These are phyloP conservation scores for Fusarium burgessii DNA, from an alignment of 2,329 filamentous ascomycete species.

Conservation along the genomic window DNA sequence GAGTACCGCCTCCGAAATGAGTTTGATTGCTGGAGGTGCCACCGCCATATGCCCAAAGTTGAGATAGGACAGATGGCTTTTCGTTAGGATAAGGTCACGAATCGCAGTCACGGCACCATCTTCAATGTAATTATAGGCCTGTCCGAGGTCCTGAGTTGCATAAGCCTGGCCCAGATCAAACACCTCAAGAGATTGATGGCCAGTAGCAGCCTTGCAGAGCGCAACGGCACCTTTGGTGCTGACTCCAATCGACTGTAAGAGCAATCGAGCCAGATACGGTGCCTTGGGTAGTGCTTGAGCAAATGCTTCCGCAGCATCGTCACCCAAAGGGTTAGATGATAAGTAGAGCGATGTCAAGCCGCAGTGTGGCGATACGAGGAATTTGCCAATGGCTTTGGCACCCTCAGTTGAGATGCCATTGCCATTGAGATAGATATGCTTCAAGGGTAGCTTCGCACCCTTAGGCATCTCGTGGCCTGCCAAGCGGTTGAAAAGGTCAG, in stretches of 20 bases:
- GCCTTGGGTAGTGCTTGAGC: constrained; percentile 50
- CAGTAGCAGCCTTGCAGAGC: constrained; percentile 53
- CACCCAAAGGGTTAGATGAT: constrained; percentile 54
- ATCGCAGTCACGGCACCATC: constrained; percentile 53
- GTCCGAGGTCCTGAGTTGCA: constrained; percentile 58
- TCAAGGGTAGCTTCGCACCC: constrained; percentile 48
- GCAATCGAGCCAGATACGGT: constrained; percentile 52
- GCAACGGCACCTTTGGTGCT: constrained; percentile 54
- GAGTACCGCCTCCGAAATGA: constrained; percentile 48
- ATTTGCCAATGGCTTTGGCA: constrained; percentile 49
- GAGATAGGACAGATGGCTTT: constrained; percentile 54
- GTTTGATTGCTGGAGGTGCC: constrained; percentile 45
- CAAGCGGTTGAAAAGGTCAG: constrained; percentile 56
- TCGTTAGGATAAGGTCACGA: constrained; percentile 49
- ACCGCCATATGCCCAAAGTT: constrained; percentile 56
- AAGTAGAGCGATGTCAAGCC: constrained; percentile 53
- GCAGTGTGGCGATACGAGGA: constrained; percentile 51
- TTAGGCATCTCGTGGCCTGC: constrained; percentile 47
- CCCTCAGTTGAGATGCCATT: constrained; percentile 50
- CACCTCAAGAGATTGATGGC: constrained; percentile 52
- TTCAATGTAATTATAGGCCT: constrained; percentile 62
- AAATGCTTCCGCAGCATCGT: constrained; percentile 49
- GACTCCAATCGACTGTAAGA: constrained; percentile 59
- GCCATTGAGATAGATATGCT: constrained; percentile 54
- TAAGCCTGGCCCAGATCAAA: constrained; percentile 61